Evolutionary conservation across 2,329 filamentous ascomycete genomes (phyloP).

Genomic region (Phoma sp.): DNA sequence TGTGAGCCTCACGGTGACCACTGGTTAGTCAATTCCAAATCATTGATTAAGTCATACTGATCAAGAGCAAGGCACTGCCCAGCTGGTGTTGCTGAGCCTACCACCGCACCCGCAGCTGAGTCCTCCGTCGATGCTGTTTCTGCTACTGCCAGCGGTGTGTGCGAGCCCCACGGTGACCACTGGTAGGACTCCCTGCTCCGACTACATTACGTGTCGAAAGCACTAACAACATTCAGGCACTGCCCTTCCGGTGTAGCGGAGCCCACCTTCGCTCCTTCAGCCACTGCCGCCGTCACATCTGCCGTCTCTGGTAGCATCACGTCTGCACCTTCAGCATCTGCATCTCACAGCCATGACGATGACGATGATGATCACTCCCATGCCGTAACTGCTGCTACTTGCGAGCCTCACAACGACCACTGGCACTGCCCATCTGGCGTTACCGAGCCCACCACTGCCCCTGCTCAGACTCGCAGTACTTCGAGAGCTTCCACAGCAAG

Average conservation of each 20-base stretch:
- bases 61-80: constrained; percentile 21
- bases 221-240: constrained; percentile 21
- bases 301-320: constrained; percentile 5
- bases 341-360: constrained; percentile 23
- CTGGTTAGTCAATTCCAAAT: constrained; percentile 4
- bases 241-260: constrained; percentile 27
- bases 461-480: constrained; percentile 16
- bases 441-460: constrained; percentile 31
- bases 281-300: constrained; percentile 12
- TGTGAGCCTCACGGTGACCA: constrained; percentile 24
- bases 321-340: constrained; percentile 14
- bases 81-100: constrained; percentile 21
- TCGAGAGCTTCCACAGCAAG: constrained; percentile 10
- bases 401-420: constrained; percentile 37
- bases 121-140: constrained; percentile 18
- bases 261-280: constrained; percentile 21
- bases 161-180: constrained; percentile 36
- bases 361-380: constrained; percentile 34
- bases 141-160: constrained; percentile 25
- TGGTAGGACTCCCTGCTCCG: constrained; percentile 17
- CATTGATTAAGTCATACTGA: background rate
- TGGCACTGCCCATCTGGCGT: constrained; percentile 40
- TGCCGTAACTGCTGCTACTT: constrained; percentile 35
- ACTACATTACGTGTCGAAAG: no score
- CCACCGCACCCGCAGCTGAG: constrained; percentile 15